Base-by-base conservation (phyloP, 768 basidiomycete genomes). In the Amanita jacksonii region DNA sequence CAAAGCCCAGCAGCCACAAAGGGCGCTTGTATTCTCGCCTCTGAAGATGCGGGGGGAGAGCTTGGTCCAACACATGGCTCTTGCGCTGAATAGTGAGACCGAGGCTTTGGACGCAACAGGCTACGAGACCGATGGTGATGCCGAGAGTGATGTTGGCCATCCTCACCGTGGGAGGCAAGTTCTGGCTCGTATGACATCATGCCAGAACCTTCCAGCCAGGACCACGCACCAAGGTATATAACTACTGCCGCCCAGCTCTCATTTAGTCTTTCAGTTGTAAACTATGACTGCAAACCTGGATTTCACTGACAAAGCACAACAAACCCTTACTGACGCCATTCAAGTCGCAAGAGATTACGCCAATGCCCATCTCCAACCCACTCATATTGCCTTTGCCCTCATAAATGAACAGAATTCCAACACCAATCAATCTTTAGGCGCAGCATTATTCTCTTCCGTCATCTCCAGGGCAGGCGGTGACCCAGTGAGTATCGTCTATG, bases 11-110 rank as follows among this genome's bases (percentile, higher is more conserved):
- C 15, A 94, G 65, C 92, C 91, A 97, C 27, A 94, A 63, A 77
- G 92, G 91, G 57, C 91, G 72, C 31, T 77, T 74, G 57, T 85
- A 77, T 54, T 92, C 89, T 19, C 76, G 72, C 46, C 71, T 71
- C 57, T 79, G 79, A 40, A 76, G 62, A 18, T 71, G 57, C 42
- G 77, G 70, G 3, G 89, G 87, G 8, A 83, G 69, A 2, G 65
- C 61, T 52, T 89, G 85, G 56, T 93, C 87, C 39, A 81, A 64
- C 38, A 94, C 75, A 71, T 97, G 92, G 52, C 86, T 89, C 68
- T 93, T 91, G 48, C 92, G 80, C 59, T 94, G 92, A 44, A 97
- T 80, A 19, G 92, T 93, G 32, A 97, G 73, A 15, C 91, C 91
- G 8, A 92, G 68, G 16, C 85, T 87, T 62, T 94, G 91, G n/a